These are phyloP conservation scores for Phytophthora macrochlamydospora DNA, from an alignment of 352 stramenopile genomes.

Conservation along the genomic window DNA sequence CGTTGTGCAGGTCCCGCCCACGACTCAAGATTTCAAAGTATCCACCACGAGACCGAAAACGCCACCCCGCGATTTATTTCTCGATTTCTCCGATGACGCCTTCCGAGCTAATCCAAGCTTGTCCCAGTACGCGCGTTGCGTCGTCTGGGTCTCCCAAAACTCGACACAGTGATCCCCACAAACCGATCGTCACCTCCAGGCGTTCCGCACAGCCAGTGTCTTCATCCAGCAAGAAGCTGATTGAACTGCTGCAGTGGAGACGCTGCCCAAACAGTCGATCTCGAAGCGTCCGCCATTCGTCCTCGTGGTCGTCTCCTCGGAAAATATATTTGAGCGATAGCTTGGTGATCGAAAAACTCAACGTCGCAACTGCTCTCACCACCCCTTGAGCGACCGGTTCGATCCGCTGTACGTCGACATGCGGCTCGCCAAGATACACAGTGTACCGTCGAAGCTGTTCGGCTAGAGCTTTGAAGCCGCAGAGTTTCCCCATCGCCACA, in stretches of 20 bases:
- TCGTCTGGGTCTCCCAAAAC: constrained; percentile 1
- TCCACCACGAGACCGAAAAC: too few species aligned
- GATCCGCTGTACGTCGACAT: constrained; percentile 3
- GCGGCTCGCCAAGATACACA: constrained; percentile 2
- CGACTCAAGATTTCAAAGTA: too few species aligned
- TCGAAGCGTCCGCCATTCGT: constrained; percentile 4
- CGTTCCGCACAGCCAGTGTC: constrained; percentile 14
- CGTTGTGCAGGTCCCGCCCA: too few species aligned
- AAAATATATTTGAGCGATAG: constrained; percentile 18
- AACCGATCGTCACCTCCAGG: constrained; percentile 7
- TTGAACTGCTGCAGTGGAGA: constrained; percentile 12
- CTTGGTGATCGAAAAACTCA: constrained; percentile 10
- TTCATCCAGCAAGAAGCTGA: constrained; percentile 22
- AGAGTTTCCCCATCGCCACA: not conserved
- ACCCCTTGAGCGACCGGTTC: not conserved
- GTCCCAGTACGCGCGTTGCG: not conserved
- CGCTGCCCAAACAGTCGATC: constrained; percentile 17
- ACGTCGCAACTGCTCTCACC: not conserved
- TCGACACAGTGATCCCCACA: constrained; percentile 10
- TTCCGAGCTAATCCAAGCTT: not conserved
- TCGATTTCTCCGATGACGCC: not conserved
- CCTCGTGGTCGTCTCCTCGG: not conserved
- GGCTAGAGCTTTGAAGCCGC: not conserved
- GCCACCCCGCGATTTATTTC: too few species aligned
- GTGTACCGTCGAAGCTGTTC: constrained; percentile 1